Evolutionary conservation across 148 eudicot genomes (phyloP), one percentile per base, ranked within the genome.

Genomic region (Chenopodium berlandieri): DNA sequence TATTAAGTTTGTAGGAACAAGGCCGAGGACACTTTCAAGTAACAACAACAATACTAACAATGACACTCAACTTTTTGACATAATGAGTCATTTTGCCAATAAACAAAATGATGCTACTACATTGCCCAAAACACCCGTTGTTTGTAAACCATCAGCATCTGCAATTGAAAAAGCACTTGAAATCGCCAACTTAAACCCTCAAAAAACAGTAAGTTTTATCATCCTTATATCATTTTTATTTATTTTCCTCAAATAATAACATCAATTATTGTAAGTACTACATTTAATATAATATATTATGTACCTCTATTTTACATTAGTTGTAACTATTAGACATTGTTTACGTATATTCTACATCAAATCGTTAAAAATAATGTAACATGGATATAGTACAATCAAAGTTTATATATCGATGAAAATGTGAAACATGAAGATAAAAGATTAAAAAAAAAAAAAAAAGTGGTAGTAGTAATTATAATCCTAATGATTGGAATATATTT

Each of bases 81-180:
- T 95, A 60, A 78, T 94, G 58, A 85, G 83, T 46, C 91, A 93
- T 75, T 91, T 91, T 75, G 83, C 89, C 48, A 83, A 78, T 52
- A 40, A 40, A 5, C 85, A 83, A 34, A 87, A 87, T 76, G 87
- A 89, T 50, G 82, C 71, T 16, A 25, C 89, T 2, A 71, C 64
- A 20, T 82, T 95, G 78, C 99, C 99, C 5, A 93, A 90, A 78
- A 91, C 99, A 13, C 99, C 99, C 20, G 79, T 94, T 27, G 73
- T 92, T 17, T 92, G 98, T 86, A 96, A 96, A 74, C 99, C 99
- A 68, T 88, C 90, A 1, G 97, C 90, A 81, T 50, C 76, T 74
- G 92, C 98, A 56, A 87, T 93, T 40, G 93, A 94, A 74, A 66
- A 70, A 56, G 99, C 99, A 20, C 91, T 95, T 71, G 81, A 87